Conservation (phyloP, 2,329 filamentous ascomycete genomes). For the Fusarium oxysporum region DNA sequence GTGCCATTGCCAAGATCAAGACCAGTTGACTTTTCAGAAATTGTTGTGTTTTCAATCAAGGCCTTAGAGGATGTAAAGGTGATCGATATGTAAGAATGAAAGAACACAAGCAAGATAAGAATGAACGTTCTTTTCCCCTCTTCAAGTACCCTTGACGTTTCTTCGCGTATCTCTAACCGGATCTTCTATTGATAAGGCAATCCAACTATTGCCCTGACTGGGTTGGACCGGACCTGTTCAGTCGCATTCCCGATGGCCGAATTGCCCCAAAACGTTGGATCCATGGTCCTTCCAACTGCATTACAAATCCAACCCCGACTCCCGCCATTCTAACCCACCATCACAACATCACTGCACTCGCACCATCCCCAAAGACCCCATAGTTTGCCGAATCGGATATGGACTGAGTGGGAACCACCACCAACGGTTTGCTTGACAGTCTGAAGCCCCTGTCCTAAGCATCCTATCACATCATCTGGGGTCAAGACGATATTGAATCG, state of each 20-base stretch:
- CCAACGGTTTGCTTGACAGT: neutral
- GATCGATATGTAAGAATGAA: neutral
- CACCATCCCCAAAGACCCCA: conserved; percentile 30
- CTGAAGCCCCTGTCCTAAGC: conserved; percentile 3
- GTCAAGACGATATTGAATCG: conserved; percentile 12
- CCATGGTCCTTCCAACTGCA: conserved; percentile 17
- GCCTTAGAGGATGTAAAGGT: neutral
- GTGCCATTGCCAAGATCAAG: conserved; percentile 27
- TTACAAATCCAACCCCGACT: conserved; percentile 45
- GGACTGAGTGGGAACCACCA: conserved; percentile 24
- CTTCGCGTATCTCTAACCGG: conserved; percentile 14
- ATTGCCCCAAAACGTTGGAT: conserved; percentile 18
- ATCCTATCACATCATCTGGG: conserved; percentile 2
- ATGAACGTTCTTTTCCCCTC: conserved; percentile 3
- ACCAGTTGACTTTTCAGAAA: neutral
- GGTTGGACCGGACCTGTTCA: conserved; percentile 15
- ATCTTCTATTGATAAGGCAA: conserved; percentile 4
- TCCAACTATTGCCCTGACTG: conserved; percentile 10
- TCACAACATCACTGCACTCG: conserved; percentile 36
- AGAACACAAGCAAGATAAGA: conserved; percentile 17
- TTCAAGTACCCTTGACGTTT: conserved; percentile 30
- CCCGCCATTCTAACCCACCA: conserved; percentile 40
- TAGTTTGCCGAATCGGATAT: conserved; percentile 24
- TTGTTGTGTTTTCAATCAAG: neutral
- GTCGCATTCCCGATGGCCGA: conserved; percentile 37